Percentiles rank a stretch among this genome's conserved stretches.
Conservation (phyloP, 495 filamentous ascomycete genomes). For the Filosporella fistucella region DNA sequence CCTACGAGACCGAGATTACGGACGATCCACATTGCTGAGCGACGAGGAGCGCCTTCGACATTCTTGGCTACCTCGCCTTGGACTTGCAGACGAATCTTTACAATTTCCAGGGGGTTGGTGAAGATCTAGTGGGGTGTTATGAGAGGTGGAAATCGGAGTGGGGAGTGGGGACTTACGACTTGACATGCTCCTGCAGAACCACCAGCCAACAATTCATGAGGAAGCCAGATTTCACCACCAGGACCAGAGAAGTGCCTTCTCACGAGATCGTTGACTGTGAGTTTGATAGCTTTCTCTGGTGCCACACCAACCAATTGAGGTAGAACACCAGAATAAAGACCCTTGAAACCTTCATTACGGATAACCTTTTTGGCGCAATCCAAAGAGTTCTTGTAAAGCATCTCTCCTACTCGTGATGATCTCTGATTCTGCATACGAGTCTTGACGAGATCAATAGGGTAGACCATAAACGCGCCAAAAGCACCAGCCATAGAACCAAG, state of each 20-base stretch:
- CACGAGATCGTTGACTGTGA: constrained; percentile 94
- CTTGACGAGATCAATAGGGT: constrained; percentile 98
- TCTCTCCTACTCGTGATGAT: constrained; percentile 70
- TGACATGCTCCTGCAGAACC: constrained; percentile 89
- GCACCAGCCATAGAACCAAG: constrained; percentile 89
- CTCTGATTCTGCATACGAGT: constrained; percentile 98
- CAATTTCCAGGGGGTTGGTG: constrained; percentile 96
- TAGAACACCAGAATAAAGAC: constrained; percentile 89
- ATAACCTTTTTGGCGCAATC: constrained; percentile 93
- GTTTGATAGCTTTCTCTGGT: constrained; percentile 97
- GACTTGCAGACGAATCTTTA: constrained; percentile 97
- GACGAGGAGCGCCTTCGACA: constrained; percentile 75
- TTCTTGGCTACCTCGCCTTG: constrained; percentile 93
- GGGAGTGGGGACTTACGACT: constrained; percentile 74
- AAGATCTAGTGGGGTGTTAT: constrained; percentile 58
- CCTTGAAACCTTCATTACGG: constrained; percentile 81
- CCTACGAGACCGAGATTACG: constrained; percentile 92
- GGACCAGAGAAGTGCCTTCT: constrained; percentile 72
- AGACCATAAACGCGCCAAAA: constrained; percentile 98
- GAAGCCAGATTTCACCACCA: constrained; percentile 67
- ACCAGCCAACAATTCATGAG: constrained; percentile 79
- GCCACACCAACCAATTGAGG: constrained; percentile 96
- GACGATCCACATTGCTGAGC: constrained; percentile 96
- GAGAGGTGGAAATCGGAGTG: constrained; percentile 17
- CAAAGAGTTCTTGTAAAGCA: constrained; percentile 92